A percentile compares a stretch with the other conserved stretches of the same genome.
These are phyloP conservation scores for Talaromyces sp. DNA, from an alignment of 2,329 filamentous ascomycete species.

Conservation along the genomic window DNA sequence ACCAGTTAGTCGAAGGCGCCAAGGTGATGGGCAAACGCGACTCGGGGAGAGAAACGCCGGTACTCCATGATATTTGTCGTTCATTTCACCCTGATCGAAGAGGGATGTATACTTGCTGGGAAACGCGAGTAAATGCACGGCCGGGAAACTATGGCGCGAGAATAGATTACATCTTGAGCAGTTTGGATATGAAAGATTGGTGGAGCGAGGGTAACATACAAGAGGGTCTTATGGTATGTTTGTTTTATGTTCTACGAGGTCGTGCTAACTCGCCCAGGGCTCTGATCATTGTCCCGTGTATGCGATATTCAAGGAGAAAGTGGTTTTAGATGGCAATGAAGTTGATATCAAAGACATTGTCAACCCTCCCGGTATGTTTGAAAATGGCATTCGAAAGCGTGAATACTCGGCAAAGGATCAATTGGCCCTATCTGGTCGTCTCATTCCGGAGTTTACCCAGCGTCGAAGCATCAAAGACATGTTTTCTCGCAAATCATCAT, in stretches of 20 bases:
- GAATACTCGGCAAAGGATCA: conserved; percentile 65
- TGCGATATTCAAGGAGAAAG: conserved; percentile 64
- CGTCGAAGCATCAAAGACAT: conserved; percentile 87
- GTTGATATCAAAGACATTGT: conserved; percentile 66
- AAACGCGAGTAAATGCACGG: conserved; percentile 90
- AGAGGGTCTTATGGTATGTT: conserved; percentile 69
- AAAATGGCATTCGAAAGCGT: conserved; percentile 60
- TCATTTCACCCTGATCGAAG: conserved; percentile 72
- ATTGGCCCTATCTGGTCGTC: conserved; percentile 71
- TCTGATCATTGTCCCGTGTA: conserved; percentile 97
- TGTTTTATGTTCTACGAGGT: neutral
- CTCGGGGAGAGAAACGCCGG: conserved; percentile 63
- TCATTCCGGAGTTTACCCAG: conserved; percentile 84
- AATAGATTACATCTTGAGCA: conserved; percentile 92
- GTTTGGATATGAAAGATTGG: conserved; percentile 73
- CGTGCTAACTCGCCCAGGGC: conserved; percentile 48
- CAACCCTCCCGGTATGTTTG: conserved; percentile 72
- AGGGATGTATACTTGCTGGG: conserved; percentile 98
- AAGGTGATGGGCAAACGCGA: conserved; percentile 64
- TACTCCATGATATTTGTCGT: conserved; percentile 80
- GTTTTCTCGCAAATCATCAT: conserved; percentile 64
- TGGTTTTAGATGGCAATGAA: conserved; percentile 51
- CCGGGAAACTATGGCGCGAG: conserved; percentile 89
- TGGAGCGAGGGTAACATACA: conserved; percentile 81
- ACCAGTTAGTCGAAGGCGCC: conserved; percentile 76